Conservation (phyloP, 2,329 filamentous ascomycete species). For the Ophiostoma quercus region DNA sequence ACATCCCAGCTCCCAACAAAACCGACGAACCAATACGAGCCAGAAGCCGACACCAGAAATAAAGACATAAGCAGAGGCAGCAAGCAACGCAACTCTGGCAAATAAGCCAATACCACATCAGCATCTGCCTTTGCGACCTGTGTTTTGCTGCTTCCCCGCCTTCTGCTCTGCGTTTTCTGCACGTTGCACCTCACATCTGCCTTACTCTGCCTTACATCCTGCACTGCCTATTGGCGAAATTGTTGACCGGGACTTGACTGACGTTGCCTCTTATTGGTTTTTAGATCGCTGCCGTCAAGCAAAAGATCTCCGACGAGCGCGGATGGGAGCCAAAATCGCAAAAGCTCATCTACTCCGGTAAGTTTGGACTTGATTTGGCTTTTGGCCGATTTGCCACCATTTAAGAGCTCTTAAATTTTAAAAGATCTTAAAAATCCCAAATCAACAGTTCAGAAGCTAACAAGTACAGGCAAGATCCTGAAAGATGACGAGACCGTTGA, state of each 20-base stretch:
- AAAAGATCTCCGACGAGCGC: constrained; percentile 86
- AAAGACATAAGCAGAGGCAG: neutral
- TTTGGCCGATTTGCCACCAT: neutral
- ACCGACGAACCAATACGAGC: neutral
- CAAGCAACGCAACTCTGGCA: neutral
- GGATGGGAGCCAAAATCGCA: constrained; percentile 86
- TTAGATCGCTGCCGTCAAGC: constrained; percentile 84
- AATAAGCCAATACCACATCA: constrained; percentile 3
- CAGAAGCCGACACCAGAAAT: neutral
- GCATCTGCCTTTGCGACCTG: constrained; percentile 11
- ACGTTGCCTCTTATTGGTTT: constrained; percentile 28
- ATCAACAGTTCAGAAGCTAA: neutral
- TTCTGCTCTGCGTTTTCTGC: constrained; percentile 7
- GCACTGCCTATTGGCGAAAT: constrained; percentile 8
- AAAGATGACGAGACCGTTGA: constrained; percentile 96
- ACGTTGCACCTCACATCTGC: neutral
- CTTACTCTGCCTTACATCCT: neutral
- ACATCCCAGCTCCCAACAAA: neutral
- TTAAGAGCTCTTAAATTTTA: neutral
- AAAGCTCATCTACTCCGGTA: constrained; percentile 98
- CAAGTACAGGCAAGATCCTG: constrained; percentile 78
- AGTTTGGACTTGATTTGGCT: constrained; percentile 29
- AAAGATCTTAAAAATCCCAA: too few species aligned
- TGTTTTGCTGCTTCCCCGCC: constrained; percentile 17
- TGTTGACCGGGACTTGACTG: neutral